phyloP scores from a whole-genome alignment of 1,139 yeast species.

The Scheffersomyces parashehatae region DNA sequence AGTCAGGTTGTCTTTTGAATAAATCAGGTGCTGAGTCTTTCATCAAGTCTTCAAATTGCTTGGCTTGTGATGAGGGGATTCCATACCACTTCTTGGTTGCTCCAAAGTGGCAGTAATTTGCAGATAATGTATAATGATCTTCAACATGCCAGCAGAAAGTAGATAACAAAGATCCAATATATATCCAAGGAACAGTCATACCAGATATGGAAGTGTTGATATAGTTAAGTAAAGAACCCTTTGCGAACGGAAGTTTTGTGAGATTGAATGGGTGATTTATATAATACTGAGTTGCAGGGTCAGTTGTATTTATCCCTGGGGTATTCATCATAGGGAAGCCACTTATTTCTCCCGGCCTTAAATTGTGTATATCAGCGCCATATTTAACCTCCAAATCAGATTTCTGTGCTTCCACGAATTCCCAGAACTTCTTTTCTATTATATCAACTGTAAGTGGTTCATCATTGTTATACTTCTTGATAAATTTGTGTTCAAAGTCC shows the following conservation, averaged over 20 bases:
- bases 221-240: constrained; percentile 62
- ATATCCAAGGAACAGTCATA: constrained; percentile 83
- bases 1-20: constrained; percentile 82
- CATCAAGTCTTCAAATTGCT: constrained; percentile 55
- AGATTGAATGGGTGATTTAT: constrained; percentile 65
- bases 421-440: constrained; percentile 66
- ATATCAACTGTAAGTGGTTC: constrained; percentile 36
- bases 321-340: constrained; percentile 60
- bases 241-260: constrained; percentile 64
- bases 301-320: constrained; percentile 23
- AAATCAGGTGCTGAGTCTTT: constrained; percentile 72
- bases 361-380: constrained; percentile 78
- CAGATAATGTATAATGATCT: constrained; percentile 76
- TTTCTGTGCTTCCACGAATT: constrained; percentile 46
- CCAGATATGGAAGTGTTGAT: constrained; percentile 69
- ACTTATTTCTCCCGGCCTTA: constrained; percentile 59
- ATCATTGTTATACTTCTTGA: constrained; percentile 25
- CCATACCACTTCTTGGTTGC: constrained; percentile 80
- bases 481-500: constrained; percentile 47
- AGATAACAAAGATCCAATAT: constrained; percentile 70
- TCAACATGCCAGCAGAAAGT: constrained; percentile 89
- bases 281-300: constrained; percentile 32
- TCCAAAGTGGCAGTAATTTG: constrained; percentile 77
- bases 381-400: constrained; percentile 59
- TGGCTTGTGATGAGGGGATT: constrained; percentile 59